Conservation (phyloP, 148 eudicot genomes). For the Diospyros lotus region DNA sequence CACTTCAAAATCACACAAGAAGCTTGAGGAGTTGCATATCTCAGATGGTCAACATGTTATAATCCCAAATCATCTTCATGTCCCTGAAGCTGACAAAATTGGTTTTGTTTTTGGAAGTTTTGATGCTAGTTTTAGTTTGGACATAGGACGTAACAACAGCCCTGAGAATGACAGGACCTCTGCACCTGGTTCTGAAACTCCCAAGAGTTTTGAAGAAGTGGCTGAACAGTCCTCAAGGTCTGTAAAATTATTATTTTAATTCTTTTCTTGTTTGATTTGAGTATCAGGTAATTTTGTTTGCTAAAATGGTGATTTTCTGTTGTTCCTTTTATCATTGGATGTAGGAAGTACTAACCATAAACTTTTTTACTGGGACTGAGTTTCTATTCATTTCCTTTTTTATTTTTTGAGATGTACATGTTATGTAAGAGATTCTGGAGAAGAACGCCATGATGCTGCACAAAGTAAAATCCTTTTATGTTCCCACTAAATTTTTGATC, state of each 20-base stretch:
- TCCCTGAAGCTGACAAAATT: slow-evolving; percentile 72
- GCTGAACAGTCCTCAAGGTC: slow-evolving; percentile 52
- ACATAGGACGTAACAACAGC: slow-evolving; percentile 23
- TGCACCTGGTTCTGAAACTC: slow-evolving; percentile 38
- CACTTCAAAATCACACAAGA: slow-evolving; percentile 39
- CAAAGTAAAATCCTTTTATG: neutral
- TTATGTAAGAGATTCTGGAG: neutral
- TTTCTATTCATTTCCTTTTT: no score
- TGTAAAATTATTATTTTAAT: slow-evolving; percentile 9
- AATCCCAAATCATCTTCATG: slow-evolving; percentile 78
- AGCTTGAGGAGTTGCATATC: slow-evolving; percentile 48
- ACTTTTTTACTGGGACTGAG: neutral
- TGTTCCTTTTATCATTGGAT: neutral
- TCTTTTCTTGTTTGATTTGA: neutral
- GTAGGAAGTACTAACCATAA: neutral
- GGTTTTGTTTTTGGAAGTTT: slow-evolving; percentile 86
- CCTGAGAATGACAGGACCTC: slow-evolving; percentile 31
- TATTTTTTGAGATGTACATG: no score
- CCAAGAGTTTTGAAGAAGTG: slow-evolving; percentile 39
- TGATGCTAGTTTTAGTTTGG: slow-evolving; percentile 52
- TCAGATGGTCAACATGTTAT: slow-evolving; percentile 65
- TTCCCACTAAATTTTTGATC: neutral
- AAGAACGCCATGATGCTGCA: slow-evolving; percentile 1
- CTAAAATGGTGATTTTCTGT: neutral
- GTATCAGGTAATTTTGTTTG: neutral